A percentile compares a stretch with the other conserved stretches of the same genome.
Conservation (phyloP, 2,329 filamentous ascomycete species). For the Stagonosporopsis tanaceti region DNA sequence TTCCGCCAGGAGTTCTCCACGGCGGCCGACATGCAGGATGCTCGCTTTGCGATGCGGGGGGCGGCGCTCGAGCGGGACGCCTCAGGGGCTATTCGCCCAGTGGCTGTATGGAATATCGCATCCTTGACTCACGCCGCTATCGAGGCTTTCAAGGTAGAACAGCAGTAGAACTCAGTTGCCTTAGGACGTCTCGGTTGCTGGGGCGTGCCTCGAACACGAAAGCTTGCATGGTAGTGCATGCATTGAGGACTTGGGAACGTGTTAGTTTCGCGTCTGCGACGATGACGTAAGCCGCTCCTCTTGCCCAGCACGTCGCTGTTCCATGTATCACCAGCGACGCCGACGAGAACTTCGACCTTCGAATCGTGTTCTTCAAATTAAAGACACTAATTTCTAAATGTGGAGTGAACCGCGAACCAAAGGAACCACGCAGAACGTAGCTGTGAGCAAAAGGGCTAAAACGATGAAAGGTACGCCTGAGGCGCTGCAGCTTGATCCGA, state of each 20-base stretch:
- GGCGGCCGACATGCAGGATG: background rate
- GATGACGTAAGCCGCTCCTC: conserved; percentile 5
- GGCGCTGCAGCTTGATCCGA: too few species aligned
- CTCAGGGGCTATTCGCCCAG: background rate
- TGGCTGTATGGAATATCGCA: background rate
- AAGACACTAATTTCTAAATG: too few species aligned
- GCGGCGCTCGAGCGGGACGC: background rate
- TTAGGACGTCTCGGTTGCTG: background rate
- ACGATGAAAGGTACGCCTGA: too few species aligned
- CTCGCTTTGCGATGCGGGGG: background rate
- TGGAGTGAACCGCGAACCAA: too few species aligned
- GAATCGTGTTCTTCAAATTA: too few species aligned
- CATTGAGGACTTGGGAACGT: background rate
- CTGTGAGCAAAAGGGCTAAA: too few species aligned
- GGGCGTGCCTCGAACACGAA: background rate
- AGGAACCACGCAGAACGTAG: too few species aligned
- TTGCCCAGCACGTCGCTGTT: background rate
- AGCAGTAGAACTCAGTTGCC: background rate
- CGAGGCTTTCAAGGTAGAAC: background rate
- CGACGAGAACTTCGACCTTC: background rate
- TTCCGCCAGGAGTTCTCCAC: background rate
- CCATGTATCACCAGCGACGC: background rate
- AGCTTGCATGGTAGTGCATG: background rate
- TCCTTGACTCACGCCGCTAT: background rate
- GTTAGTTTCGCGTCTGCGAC: conserved; percentile 8